Conservation (phyloP, 805 yeast species). For the Zygosaccharomyces rouxii region DNA sequence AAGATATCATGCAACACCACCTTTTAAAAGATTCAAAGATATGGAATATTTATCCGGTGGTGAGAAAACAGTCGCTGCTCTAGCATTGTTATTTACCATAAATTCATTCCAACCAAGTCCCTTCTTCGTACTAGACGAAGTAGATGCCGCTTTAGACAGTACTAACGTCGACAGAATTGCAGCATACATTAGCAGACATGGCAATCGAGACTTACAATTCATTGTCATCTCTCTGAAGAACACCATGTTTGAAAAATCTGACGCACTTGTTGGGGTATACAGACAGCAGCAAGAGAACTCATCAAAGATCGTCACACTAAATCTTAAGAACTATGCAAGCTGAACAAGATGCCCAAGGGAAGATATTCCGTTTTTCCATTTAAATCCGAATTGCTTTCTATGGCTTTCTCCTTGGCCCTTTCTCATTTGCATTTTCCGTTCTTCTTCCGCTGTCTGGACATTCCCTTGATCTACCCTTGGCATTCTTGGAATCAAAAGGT, state of each 20-base stretch:
- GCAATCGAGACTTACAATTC: constrained; percentile 79
- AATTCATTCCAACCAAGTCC: constrained; percentile 93
- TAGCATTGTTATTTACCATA: constrained; percentile 85
- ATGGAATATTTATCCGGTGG: constrained; percentile 95
- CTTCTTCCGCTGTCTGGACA: neutral
- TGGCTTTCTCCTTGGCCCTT: neutral
- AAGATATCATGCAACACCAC: constrained; percentile 93
- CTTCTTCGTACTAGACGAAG: constrained; percentile 91
- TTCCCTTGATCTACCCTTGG: constrained; percentile 6
- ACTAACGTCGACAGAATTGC: constrained; percentile 84
- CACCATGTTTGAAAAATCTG: constrained; percentile 80
- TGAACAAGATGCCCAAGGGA: constrained; percentile 3
- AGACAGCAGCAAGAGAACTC: constrained; percentile 71
- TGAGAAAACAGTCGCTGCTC: constrained; percentile 93
- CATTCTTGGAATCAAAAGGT: constrained; percentile 2
- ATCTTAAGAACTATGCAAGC: constrained; percentile 58
- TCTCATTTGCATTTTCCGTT: neutral
- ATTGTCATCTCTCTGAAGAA: constrained; percentile 90
- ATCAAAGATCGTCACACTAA: constrained; percentile 69
- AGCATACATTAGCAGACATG: constrained; percentile 70
- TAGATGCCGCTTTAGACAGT: constrained; percentile 96
- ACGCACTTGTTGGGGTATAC: constrained; percentile 88
- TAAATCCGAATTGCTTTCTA: neutral
- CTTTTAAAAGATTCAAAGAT: constrained; percentile 86
- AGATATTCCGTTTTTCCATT: neutral